Evolutionary conservation across 768 basidiomycete species (phyloP), one percentile per base, ranked within the genome.

Genomic region (Tubosaeta sp.): DNA sequence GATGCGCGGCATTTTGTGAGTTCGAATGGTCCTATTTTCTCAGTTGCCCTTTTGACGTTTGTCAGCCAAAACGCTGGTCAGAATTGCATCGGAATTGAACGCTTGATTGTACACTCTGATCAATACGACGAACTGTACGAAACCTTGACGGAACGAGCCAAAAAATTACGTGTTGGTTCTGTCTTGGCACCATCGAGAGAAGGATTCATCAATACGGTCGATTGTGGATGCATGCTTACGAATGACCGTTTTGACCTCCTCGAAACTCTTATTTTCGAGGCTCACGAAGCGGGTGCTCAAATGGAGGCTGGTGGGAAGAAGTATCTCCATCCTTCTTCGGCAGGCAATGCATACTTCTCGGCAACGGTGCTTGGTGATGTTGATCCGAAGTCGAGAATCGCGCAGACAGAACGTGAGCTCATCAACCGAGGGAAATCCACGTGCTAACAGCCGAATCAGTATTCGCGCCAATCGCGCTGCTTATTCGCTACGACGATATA

Each of bases 61-160:
- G 22, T 26, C 63, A 94, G 92, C 76, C 93, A 94, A 75, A 91
- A 92, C 53, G 81, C 82, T 46, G 95, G 95, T 19, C 95, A 97
- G 72, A 97, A 97, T 62, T 99, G 95, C 68, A 95, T 99, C 61
- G 95, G 95, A 33, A 90, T 95, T 56, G 95, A 99, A 68, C 83
- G 94, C 2, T 79, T 98, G 58, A 80, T 98, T 43, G 91, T 98
- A 34, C 93, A 94, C 61, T 65, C 73, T 0, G 76, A 77, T 0
- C 86, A 91, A 61, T 88, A 94, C 60, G 82, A 92, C 43, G 81
- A 84, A 6, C 79, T 98, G 45, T 79, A 85, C 58, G 72, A 75
- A 3, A 76, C 83, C 19, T 76, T 97, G 60, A 63, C 71, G 19
- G 79, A 83, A n/a, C 80, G 86, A 14, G 80, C 84, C 34, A 66